Evolutionary conservation across 1,139 yeast species (phyloP), one percentile per base, ranked within the genome.

Genomic region (Debaryomyces sp.): DNA sequence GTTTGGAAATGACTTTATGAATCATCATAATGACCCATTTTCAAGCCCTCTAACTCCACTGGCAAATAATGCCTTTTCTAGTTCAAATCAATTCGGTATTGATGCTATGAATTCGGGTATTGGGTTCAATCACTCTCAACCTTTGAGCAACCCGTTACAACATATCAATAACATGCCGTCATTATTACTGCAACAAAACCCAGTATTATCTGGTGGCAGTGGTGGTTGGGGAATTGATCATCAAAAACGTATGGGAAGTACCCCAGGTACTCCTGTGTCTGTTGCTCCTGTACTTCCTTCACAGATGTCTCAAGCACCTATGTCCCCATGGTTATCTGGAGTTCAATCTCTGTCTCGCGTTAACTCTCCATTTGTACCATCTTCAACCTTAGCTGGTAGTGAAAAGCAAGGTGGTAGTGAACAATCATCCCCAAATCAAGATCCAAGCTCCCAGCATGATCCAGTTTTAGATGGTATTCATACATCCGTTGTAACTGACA

Each of bases 171-270:
- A 59, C 18, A 59, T 69, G 62, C 71, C 74, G 17, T 62, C 73
- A 10, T 57, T 71, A 39, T 60, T 71, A 44, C 64, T 56, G 30
- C 64, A 56, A 48, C 58, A 54, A 46, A 73, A 71, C 51, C 76
- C 77, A 1, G 61, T 60, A 18, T 61, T 74, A 47, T 64, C 75
- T 1, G 57, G 78, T 36, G 62, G 66, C 37, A 71, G 66, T 50
- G 66, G 75, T 48, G 72, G 73, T 18, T 75, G 80, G 80, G 77
- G 75, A 0, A 52, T 73, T 34, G 76, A 70, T 49, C 43, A 63
- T 10, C 50, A 62, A 22, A 52, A 56, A 6, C 46, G 53, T 22
- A 55, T 58, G 34, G 63, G 59, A 2, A 58, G 64, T 33, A 58
- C 53, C 43, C 71, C 76, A 21, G 61, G 62, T 15, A 64, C 75